Conservation (phyloP, 257 asterid species). For the Rauvolfia tetraphylla region DNA sequence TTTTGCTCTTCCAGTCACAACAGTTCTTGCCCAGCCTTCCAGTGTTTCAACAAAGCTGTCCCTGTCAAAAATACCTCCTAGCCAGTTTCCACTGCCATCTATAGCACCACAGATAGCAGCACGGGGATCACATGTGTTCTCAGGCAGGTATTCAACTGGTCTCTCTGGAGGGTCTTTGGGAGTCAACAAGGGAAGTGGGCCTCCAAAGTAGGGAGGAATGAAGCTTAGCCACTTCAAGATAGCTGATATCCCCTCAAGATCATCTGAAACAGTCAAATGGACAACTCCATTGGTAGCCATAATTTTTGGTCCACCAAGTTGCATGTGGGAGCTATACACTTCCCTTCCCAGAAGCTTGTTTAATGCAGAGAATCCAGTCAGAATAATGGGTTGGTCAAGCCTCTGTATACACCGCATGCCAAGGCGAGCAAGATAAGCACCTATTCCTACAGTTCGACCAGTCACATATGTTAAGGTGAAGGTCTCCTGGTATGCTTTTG, state of each 20-base stretch:
- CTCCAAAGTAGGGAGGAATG: conserved; percentile 77
- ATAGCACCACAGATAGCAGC: conserved; percentile 78
- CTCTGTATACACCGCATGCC: conserved; percentile 98
- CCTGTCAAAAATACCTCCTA: conserved; percentile 86
- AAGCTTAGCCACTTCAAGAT: conserved; percentile 94
- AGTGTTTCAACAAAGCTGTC: conserved; percentile 89
- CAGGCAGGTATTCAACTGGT: conserved; percentile 70
- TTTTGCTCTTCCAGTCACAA: conserved; percentile 88
- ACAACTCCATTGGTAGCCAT: conserved; percentile 98
- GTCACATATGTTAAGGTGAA: conserved; percentile 92
- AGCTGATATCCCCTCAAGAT: conserved; percentile 89
- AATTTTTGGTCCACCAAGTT: conserved; percentile 98
- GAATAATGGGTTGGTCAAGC: conserved; percentile 91
- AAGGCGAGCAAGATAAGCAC: conserved; percentile 96
- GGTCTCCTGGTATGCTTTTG: conserved; percentile 86
- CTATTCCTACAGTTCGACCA: conserved; percentile 94
- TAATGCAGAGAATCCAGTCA: conserved; percentile 93
- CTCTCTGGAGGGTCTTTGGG: conserved; percentile 74
- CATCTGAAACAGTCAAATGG: conserved; percentile 92
- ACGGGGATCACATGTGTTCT: conserved; percentile 92
- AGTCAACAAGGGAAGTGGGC: conserved; percentile 74
- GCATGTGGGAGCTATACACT: conserved; percentile 98
- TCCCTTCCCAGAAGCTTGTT: conserved; percentile 96
- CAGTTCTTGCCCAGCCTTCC: conserved; percentile 98
- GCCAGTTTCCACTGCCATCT: conserved; percentile 73